Evolutionary conservation across 2,329 filamentous ascomycete genomes (phyloP), one percentile per base, ranked within the genome.

Genomic region (Fusarium coicis): DNA sequence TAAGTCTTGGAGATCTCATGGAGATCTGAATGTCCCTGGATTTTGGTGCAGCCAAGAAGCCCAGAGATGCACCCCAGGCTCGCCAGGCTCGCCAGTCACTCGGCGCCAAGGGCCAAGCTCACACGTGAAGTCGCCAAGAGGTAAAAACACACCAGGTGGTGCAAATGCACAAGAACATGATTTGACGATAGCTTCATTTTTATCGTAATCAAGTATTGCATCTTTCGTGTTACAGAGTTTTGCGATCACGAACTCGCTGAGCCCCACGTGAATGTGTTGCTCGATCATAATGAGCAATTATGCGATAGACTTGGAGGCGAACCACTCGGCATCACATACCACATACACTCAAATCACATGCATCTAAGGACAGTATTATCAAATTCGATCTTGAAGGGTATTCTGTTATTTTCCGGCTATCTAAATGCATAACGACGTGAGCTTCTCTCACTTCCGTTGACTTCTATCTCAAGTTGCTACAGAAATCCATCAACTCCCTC

Each of bases 71-170:
- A 70, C 70, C 67, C 63, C 67, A 63, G 63, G 70, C 49, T 66
- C 46, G 64, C 63, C 67, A 63, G 63, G 70, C 49, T 66, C 46
- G 64, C 37, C 59, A 46, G 23, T 30, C 26, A 61, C 58, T 75
- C 55, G 73, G 73, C 71, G 76, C 74, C 75, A 76, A 77, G 75
- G 64, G 57, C 74, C 74, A 76, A 77, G 74, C 34, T 36, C 64
- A 67, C 40, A 59, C 40, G 58, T 63, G 50, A 47, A 63, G 37
- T 63, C 26, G 76, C 76, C 76, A 78, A 78, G 76, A 71, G 59
- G 37, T 34, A 64, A 75, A 68, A 63, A n/a, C 54, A 50, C 71
- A 78, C 76, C 71, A 32, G 68, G 74, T 77, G 73, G 76, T 77
- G 74, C 44, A 69, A 77, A 77, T 69, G 21, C 40, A 10, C 15